Percentiles rank a stretch among this genome's conserved stretches.
Conservation (phyloP, 257 asterid genomes). For the Ilex asprella region DNA sequence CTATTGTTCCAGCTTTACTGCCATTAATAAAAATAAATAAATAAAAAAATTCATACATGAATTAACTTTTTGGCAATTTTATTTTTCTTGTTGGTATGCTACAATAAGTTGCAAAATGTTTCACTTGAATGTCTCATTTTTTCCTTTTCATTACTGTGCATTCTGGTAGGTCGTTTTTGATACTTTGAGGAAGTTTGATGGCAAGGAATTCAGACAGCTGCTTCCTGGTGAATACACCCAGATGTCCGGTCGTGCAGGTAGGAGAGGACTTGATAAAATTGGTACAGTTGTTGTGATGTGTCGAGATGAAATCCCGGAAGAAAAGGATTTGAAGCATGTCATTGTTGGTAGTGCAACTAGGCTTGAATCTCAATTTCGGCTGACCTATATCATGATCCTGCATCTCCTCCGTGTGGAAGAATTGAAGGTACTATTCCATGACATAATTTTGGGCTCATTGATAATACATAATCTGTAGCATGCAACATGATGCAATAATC, state of each 20-base stretch:
- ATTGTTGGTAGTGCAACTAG: constrained; percentile 88
- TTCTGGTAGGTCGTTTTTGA: constrained; percentile 89
- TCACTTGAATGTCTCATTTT: too few species aligned
- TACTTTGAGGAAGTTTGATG: constrained; percentile 83
- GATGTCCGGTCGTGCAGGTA: constrained; percentile 99
- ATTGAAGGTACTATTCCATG: constrained; percentile 53
- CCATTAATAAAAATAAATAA: too few species aligned
- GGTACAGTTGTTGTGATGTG: constrained; percentile 92
- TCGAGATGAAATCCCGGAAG: constrained; percentile 91
- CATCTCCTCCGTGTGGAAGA: constrained; percentile 99
- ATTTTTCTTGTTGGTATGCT: too few species aligned
- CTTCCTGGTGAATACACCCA: constrained; percentile 99
- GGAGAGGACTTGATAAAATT: constrained; percentile 97
- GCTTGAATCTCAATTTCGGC: constrained; percentile 95
- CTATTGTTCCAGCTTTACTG: too few species aligned
- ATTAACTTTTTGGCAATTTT: too few species aligned
- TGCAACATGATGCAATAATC: too few species aligned
- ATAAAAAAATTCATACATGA: too few species aligned
- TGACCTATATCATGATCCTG: constrained; percentile 94
- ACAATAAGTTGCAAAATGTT: too few species aligned
- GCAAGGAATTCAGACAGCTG: constrained; percentile 79
- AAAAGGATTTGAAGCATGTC: constrained; percentile 62
- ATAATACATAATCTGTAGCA: too few species aligned
- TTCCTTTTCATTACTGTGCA: not conserved
- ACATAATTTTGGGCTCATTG: not conserved